phyloP scores from a whole-genome alignment of 1,284 basidiomycete species.

The Boletus mariae region DNA sequence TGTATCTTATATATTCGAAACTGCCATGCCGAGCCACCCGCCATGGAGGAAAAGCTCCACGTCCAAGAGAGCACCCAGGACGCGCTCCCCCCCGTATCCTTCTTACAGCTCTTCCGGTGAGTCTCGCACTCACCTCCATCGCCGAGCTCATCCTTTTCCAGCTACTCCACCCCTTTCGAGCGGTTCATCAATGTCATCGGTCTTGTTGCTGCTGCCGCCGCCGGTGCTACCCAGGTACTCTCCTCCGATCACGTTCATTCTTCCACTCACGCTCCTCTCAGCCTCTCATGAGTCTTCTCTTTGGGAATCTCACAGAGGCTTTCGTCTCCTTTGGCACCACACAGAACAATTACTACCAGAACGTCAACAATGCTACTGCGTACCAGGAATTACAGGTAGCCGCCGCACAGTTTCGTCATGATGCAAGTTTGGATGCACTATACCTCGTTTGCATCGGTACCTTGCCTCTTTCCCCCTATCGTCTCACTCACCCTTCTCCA shows the following conservation, averaged over 20 bases:
- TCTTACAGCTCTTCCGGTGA: conserved; percentile 26
- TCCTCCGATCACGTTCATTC: background rate
- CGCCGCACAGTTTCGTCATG: conserved; percentile 49
- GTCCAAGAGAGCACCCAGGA: background rate
- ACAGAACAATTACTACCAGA: conserved; percentile 16
- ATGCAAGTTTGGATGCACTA: conserved; percentile 50
- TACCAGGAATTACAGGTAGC: conserved; percentile 36
- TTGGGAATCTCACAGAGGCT: conserved; percentile 73
- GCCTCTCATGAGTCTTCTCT: conserved; percentile 82
- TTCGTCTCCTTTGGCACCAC: conserved; percentile 64
- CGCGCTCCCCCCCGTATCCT: conserved; percentile 1
- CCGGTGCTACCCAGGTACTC: conserved; percentile 72
- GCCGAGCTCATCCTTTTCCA: conserved; percentile 4
- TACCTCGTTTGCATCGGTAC: conserved; percentile 70
- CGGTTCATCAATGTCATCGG: conserved; percentile 61
- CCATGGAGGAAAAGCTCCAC: background rate
- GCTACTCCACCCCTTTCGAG: conserved; percentile 54
- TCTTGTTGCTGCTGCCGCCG: conserved; percentile 60
- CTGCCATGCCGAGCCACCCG: background rate
- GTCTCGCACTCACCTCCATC: background rate
- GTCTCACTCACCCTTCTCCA: conserved; percentile 23
- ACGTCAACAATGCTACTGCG: conserved; percentile 20
- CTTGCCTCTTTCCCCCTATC: background rate
- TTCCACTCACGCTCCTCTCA: conserved; percentile 27
- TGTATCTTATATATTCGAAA: no score